Evolutionary conservation across 1,284 basidiomycete species (phyloP).

Genomic region (Irpex sp.): DNA sequence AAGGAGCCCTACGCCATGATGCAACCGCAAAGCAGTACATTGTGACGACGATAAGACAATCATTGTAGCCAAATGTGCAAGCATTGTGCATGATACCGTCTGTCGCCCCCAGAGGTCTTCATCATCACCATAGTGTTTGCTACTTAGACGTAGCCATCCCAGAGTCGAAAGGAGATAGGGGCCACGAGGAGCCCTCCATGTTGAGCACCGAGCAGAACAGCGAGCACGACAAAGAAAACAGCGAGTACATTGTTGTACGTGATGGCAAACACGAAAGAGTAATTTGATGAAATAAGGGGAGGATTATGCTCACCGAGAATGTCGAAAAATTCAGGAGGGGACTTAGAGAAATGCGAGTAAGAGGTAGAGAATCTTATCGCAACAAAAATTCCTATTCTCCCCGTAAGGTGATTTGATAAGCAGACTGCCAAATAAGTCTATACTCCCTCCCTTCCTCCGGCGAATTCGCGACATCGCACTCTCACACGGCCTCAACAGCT

Average conservation of each 20-base stretch:
- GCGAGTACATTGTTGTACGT: conserved; percentile 4
- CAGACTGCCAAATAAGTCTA: neutral
- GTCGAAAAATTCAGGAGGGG: neutral
- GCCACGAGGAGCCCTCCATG: neutral
- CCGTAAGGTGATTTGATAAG: neutral
- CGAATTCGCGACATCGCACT: too few species aligned
- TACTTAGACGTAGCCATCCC: neutral
- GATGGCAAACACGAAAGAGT: conserved; percentile 5
- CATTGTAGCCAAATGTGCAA: too few species aligned
- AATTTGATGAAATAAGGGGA: neutral
- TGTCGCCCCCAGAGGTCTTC: too few species aligned
- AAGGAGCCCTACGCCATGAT: neutral
- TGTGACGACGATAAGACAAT: too few species aligned
- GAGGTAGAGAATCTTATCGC: neutral
- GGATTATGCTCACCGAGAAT: neutral
- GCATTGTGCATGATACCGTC: too few species aligned
- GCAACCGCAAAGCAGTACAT: too few species aligned
- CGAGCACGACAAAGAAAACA: neutral
- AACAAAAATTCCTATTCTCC: neutral
- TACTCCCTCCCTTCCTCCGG: neutral
- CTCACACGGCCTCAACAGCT: too few species aligned
- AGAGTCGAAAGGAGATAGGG: neutral
- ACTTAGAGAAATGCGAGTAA: conserved; percentile 2
- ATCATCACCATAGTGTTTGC: neutral
- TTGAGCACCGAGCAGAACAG: neutral